Conservation (phyloP, 345 rosid species). For the Hypericum androsaemum region DNA sequence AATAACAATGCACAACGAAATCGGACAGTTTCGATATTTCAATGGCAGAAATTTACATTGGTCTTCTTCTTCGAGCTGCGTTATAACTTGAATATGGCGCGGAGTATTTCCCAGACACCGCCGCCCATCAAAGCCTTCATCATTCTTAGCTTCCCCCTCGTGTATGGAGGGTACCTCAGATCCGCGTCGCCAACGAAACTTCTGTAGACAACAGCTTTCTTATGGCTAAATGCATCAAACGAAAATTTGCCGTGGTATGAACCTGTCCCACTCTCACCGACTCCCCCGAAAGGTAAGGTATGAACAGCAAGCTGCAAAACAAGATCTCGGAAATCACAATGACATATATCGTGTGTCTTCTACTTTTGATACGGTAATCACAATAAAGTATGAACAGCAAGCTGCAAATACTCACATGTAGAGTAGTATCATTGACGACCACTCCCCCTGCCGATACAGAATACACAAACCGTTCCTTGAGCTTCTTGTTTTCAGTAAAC, state of each 20-base stretch:
- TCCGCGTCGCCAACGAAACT: constrained; percentile 50
- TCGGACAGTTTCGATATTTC: no score
- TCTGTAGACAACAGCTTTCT: constrained; percentile 75
- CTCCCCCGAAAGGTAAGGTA: constrained; percentile 85
- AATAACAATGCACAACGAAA: no score
- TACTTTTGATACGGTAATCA: no score
- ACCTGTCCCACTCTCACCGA: constrained; percentile 90
- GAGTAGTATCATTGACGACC: constrained; percentile 65
- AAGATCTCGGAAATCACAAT: not conserved
- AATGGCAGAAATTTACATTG: no score
- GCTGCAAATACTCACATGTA: constrained; percentile 53
- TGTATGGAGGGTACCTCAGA: constrained; percentile 78
- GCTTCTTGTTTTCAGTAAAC: constrained; percentile 63
- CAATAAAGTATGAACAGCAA: no score
- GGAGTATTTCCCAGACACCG: not conserved
- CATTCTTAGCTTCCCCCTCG: constrained; percentile 44
- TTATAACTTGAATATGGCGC: not conserved
- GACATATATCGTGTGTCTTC: not conserved
- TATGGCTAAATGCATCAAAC: constrained; percentile 89
- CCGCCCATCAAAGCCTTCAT: constrained; percentile 12
- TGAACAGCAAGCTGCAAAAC: constrained; percentile 53
- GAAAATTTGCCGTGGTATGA: constrained; percentile 94
- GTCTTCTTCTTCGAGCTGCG: no score
- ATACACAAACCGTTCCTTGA: constrained; percentile 52
- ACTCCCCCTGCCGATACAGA: constrained; percentile 82